Conservation (phyloP, 2,329 filamentous ascomycete species). For the Akanthomyces muscarius region DNA sequence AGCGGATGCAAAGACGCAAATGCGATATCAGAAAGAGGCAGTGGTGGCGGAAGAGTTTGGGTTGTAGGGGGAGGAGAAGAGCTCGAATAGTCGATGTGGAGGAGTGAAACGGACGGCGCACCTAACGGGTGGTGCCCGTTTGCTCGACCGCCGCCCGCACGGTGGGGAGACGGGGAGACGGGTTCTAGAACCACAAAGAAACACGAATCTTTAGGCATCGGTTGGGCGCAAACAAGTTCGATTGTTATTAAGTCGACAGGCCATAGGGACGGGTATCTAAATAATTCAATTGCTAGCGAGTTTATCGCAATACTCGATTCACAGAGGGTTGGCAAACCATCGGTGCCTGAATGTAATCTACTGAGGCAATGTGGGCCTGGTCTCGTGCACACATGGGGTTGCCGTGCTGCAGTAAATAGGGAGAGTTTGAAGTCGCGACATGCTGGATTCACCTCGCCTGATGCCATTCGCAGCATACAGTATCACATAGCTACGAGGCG, state of each 20-base stretch:
- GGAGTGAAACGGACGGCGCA: conserved; percentile 10
- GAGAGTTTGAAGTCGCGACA: background rate
- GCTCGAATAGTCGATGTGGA: conserved; percentile 12
- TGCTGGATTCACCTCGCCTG: background rate
- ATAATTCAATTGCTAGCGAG: background rate
- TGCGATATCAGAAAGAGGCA: conserved; percentile 19
- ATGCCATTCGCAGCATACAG: background rate
- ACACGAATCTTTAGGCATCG: conserved; percentile 20
- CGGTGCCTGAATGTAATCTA: background rate
- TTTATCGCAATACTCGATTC: background rate
- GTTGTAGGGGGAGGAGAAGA: conserved; percentile 6
- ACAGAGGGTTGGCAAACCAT: background rate
- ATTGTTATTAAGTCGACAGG: background rate
- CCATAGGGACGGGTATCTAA: background rate
- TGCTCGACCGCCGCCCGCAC: conserved; percentile 12
- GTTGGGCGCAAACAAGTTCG: background rate
- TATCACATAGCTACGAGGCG: too few relatives aligned
- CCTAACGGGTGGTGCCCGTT: conserved; percentile 10
- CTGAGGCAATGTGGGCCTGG: conserved; percentile 13
- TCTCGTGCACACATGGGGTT: conserved; percentile 13
- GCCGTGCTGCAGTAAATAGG: background rate
- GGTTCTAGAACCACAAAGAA: conserved; percentile 26
- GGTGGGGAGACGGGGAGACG: conserved; percentile 4
- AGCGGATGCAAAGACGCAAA: conserved; percentile 9
- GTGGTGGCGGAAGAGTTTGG: background rate